phyloP scores from a whole-genome alignment of 2,329 filamentous ascomycete species.

The Aspergillus ibericus region DNA sequence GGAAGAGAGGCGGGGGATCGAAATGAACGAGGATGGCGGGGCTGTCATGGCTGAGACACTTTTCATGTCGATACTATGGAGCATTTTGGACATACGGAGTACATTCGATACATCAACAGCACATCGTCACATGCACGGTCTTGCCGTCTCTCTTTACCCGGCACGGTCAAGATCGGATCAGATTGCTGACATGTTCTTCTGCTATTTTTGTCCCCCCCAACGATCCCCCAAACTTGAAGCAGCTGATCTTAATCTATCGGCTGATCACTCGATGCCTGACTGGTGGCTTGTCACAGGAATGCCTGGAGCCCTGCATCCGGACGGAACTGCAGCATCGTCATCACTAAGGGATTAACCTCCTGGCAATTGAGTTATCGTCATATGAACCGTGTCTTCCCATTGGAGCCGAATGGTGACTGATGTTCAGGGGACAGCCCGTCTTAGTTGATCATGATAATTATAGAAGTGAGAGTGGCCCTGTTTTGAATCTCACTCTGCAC shows the following conservation, averaged over 20 bases:
- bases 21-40: background rate
- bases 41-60: background rate
- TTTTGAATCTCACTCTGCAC: too few relatives aligned
- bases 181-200: background rate
- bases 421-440: background rate
- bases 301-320: background rate
- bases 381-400: background rate
- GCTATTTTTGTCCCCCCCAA: background rate
- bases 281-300: background rate
- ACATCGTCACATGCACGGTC: background rate
- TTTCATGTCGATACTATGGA: too few relatives aligned
- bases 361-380: background rate
- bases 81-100: too few relatives aligned
- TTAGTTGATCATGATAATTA: too few relatives aligned
- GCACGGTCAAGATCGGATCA: background rate
- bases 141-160: background rate
- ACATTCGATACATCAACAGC: background rate
- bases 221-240: conserved; percentile 1
- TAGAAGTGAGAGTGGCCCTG: too few relatives aligned
- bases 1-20: background rate
- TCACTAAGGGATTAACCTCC: background rate
- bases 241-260: conserved; percentile 3
- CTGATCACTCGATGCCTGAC: background rate
- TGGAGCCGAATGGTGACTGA: background rate
- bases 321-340: background rate